Percentiles rank a stretch among this genome's conserved stretches.
Evolutionary conservation across 2,329 filamentous ascomycete genomes (phyloP).

Genomic region (Tympanopsis confertula): DNA sequence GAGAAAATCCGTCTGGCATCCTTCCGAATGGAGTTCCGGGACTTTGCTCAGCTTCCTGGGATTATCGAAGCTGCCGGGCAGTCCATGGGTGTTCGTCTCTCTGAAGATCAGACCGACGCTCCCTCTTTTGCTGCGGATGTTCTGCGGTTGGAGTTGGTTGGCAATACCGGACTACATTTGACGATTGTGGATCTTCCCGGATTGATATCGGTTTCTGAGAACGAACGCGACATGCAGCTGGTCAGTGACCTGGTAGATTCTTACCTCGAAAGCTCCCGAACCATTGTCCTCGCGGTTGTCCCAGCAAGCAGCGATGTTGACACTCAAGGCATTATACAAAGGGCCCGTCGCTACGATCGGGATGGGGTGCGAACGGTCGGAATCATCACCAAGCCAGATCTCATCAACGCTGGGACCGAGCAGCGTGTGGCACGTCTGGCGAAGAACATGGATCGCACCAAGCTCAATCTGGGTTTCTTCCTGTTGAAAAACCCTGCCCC

Average conservation of each 20-base stretch:
- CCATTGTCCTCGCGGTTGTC: slow-evolving; percentile 32
- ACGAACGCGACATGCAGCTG: slow-evolving; percentile 15
- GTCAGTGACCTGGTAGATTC: slow-evolving; percentile 21
- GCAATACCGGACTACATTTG: slow-evolving; percentile 17
- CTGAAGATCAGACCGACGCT: not conserved
- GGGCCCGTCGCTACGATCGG: slow-evolving; percentile 17
- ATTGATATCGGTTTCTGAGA: slow-evolving; percentile 22
- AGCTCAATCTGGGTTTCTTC: slow-evolving; percentile 24
- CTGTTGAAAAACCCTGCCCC: slow-evolving; percentile 21
- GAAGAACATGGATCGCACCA: slow-evolving; percentile 22
- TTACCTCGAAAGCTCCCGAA: slow-evolving; percentile 26
- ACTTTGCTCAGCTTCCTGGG: slow-evolving; percentile 9
- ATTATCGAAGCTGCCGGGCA: slow-evolving; percentile 10
- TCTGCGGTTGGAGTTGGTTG: slow-evolving; percentile 11
- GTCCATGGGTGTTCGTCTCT: slow-evolving; percentile 8
- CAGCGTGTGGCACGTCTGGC: slow-evolving; percentile 12
- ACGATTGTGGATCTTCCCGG: slow-evolving; percentile 36
- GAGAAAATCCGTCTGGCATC: slow-evolving; percentile 3
- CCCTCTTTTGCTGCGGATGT: slow-evolving; percentile 12
- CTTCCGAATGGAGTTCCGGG: slow-evolving; percentile 6
- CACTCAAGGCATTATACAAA: slow-evolving; percentile 21
- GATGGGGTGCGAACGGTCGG: slow-evolving; percentile 22
- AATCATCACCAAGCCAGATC: slow-evolving; percentile 30
- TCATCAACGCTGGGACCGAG: slow-evolving; percentile 12
- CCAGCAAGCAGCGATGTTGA: slow-evolving; percentile 24